Conservation (phyloP, 1,284 basidiomycete genomes). For the Rhodotorula sp. region DNA sequence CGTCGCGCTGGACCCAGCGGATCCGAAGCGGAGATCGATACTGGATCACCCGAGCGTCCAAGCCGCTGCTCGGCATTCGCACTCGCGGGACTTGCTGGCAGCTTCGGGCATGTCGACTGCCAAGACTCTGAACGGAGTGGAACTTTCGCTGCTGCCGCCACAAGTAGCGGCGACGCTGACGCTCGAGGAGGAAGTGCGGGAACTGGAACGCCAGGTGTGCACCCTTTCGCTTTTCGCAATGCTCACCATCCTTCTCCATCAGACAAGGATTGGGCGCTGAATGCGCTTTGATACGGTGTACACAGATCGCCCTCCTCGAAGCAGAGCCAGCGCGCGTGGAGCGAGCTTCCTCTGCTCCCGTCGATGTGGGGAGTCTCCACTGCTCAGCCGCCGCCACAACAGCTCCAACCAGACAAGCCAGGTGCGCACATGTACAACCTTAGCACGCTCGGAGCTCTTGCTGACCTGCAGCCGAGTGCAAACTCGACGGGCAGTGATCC, state of each 20-base stretch:
- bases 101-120: too few species aligned
- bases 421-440: too few species aligned
- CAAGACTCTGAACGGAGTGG: too few species aligned
- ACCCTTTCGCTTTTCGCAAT: too few species aligned
- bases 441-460: too few species aligned
- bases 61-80: neutral
- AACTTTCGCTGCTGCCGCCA: neutral
- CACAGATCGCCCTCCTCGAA: neutral
- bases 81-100: neutral
- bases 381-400: neutral
- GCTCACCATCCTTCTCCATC: neutral
- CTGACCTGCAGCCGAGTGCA: too few species aligned
- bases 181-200: conserved; percentile 33
- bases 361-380: neutral
- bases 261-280: neutral
- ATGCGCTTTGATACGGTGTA: too few species aligned
- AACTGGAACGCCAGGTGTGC: conserved; percentile 24
- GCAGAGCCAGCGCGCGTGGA: too few species aligned
- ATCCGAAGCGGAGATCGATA: neutral
- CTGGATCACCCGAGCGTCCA: conserved; percentile 1
- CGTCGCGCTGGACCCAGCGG: neutral
- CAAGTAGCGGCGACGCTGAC: conserved; percentile 1
- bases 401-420: neutral
- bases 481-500: too few species aligned
- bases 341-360: too few species aligned